Percentiles rank a stretch among this genome's conserved stretches.
Evolutionary conservation across 306 rosid species (phyloP).

Genomic region (Ammopiptanthus mongolicus): DNA sequence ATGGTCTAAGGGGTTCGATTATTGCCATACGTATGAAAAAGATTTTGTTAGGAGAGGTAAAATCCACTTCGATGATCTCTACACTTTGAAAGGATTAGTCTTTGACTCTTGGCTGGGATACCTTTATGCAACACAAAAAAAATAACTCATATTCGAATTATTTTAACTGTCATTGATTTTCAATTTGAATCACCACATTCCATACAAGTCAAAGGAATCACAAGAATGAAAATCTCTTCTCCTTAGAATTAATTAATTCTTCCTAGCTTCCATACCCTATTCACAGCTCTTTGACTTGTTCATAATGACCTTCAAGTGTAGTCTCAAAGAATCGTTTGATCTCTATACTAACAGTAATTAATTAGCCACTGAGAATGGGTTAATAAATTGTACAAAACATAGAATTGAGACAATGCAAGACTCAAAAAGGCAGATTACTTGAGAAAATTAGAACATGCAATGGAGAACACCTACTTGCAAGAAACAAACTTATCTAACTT

Average conservation of each 20-base stretch:
- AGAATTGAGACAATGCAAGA: background rate
- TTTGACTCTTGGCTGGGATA: no score
- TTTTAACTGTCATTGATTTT: background rate
- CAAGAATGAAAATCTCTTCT: background rate
- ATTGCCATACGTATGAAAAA: no score
- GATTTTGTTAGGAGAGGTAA: no score
- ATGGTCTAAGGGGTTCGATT: no score
- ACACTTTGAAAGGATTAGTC: no score
- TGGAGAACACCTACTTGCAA: no score
- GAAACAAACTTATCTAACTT: no score
- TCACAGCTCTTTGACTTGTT: background rate
- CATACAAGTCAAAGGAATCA: background rate
- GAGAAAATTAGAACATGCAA: no score
- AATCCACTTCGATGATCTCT: no score
- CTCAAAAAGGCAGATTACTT: background rate
- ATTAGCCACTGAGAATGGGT: background rate
- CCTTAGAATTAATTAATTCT: background rate
- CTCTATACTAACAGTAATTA: no score
- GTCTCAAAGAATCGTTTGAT: background rate
- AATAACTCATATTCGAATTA: background rate
- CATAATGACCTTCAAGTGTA: background rate
- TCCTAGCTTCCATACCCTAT: background rate
- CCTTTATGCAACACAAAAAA: no score
- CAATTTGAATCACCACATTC: background rate
- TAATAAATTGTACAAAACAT: background rate